These are phyloP conservation scores for Cryptococcus depauperatus DNA, from an alignment of 1,284 basidiomycete genomes.

Conservation along the genomic window DNA sequence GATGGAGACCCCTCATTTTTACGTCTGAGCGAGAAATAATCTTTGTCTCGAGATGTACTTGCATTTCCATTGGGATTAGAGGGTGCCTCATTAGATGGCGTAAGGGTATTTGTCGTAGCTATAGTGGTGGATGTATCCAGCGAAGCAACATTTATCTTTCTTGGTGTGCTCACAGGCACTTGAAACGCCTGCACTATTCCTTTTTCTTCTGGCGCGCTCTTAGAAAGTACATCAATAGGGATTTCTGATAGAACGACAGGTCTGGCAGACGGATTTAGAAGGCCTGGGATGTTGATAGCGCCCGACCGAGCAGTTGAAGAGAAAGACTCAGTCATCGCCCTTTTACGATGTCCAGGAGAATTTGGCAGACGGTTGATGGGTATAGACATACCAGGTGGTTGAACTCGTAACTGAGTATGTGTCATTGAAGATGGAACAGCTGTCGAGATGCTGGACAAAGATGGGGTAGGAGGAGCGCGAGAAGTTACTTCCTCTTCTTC, in stretches of 20 bases:
- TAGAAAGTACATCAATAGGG: constrained; percentile 3
- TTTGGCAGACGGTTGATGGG: constrained; percentile 28
- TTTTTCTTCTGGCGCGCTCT: background rate
- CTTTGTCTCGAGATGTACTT: too few species aligned
- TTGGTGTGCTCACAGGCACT: too few species aligned
- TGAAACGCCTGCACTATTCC: background rate
- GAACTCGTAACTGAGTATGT: constrained; percentile 31
- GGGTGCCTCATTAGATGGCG: too few species aligned
- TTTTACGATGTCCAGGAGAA: constrained; percentile 26
- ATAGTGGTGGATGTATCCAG: too few species aligned
- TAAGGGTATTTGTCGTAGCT: too few species aligned
- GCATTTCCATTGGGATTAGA: background rate
- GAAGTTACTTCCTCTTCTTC: constrained; percentile 34
- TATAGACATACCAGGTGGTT: constrained; percentile 20
- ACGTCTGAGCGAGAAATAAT: constrained; percentile 39
- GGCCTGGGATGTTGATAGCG: constrained; percentile 51
- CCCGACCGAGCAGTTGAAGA: constrained; percentile 15
- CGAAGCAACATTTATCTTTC: too few species aligned
- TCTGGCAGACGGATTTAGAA: constrained; percentile 59
- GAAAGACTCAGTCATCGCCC: constrained; percentile 25
- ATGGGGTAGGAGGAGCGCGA: constrained; percentile 13
- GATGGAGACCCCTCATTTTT: constrained; percentile 16
- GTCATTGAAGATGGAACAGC: constrained; percentile 30
- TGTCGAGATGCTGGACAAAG: constrained; percentile 14
- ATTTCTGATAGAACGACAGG: constrained; percentile 45